These are phyloP conservation scores for Apophysomyces trapeziformis DNA, from an alignment of 371 early-diverging fungal species.

Conservation along the genomic window DNA sequence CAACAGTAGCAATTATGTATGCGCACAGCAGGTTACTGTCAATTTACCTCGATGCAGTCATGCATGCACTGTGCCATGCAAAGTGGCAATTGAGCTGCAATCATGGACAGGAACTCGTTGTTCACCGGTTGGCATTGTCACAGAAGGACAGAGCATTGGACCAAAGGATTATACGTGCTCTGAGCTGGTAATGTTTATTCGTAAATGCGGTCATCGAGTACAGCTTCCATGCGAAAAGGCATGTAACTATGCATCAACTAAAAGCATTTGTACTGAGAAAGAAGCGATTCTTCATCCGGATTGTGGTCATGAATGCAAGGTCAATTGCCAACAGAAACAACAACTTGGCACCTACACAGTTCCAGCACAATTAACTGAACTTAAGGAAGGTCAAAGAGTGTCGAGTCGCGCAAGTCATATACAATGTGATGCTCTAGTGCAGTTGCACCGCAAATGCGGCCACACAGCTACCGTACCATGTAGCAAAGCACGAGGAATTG, in stretches of 20 bases:
- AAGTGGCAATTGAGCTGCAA: not conserved
- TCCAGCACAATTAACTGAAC: not conserved
- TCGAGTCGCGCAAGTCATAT: not conserved
- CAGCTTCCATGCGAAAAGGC: slow-evolving; percentile 3
- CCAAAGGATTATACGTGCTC: slow-evolving; percentile 1
- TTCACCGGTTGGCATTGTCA: not conserved
- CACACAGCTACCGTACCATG: not conserved
- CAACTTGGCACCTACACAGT: not conserved
- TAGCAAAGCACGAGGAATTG: not conserved
- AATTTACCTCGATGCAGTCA: slow-evolving; percentile 5
- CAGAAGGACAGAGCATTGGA: slow-evolving; percentile 1
- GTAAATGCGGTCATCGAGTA: slow-evolving; percentile 8
- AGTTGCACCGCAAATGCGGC: not conserved
- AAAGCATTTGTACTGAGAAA: slow-evolving; percentile 1
- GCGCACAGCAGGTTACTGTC: not conserved
- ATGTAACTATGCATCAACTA: not conserved
- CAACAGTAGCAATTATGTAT: not conserved
- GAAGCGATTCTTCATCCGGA: not conserved
- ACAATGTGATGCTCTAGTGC: not conserved
- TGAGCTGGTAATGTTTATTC: slow-evolving; percentile 3
- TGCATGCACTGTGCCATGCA: slow-evolving; percentile 1
- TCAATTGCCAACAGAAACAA: not conserved
- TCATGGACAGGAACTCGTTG: not conserved
- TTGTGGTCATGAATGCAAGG: slow-evolving; percentile 1
- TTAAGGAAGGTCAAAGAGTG: not conserved